phyloP scores from a whole-genome alignment of 2,329 filamentous ascomycete species.

The Cryphonectria nitschkei region DNA sequence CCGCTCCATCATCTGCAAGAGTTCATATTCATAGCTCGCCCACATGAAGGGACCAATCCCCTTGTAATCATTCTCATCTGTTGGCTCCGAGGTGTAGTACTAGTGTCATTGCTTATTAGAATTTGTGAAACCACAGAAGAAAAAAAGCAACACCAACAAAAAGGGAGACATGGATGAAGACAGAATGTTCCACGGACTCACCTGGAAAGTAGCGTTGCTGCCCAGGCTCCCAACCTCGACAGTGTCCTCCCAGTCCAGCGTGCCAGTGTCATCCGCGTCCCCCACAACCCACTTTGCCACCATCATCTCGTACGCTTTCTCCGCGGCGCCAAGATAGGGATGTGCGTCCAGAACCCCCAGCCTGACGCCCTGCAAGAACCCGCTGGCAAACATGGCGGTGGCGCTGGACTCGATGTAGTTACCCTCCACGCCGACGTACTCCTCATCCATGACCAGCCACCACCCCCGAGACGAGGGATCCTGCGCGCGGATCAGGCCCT shows the following conservation, averaged over 20 bases:
- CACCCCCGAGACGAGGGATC: conserved; percentile 22
- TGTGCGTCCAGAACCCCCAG: conserved; percentile 37
- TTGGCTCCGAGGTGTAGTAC: conserved; percentile 44
- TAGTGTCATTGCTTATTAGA: conserved; percentile 19
- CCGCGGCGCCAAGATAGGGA: conserved; percentile 38
- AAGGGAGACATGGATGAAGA: neutral
- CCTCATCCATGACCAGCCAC: conserved; percentile 47
- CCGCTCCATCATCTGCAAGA: neutral
- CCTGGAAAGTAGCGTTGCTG: conserved; percentile 49
- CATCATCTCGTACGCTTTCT: conserved; percentile 45
- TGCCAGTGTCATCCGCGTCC: conserved; percentile 44
- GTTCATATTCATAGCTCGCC: conserved; percentile 37
- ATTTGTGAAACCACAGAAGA: neutral
- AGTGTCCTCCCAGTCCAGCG: conserved; percentile 50
- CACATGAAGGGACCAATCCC: conserved; percentile 40
- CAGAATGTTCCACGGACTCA: conserved; percentile 33
- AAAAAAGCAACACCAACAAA: too few relatives aligned
- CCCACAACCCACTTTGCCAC: conserved; percentile 46
- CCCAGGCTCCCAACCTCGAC: conserved; percentile 52
- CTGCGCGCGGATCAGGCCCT: conserved; percentile 21
- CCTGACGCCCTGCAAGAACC: conserved; percentile 44
- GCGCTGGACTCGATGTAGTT: conserved; percentile 53
- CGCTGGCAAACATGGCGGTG: conserved; percentile 49
- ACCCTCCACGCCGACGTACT: conserved; percentile 41
- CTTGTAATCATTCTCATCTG: conserved; percentile 37